Evolutionary conservation across 805 yeast species (phyloP), one percentile per base, ranked within the genome.

Genomic region (Teunomyces kruisii): DNA sequence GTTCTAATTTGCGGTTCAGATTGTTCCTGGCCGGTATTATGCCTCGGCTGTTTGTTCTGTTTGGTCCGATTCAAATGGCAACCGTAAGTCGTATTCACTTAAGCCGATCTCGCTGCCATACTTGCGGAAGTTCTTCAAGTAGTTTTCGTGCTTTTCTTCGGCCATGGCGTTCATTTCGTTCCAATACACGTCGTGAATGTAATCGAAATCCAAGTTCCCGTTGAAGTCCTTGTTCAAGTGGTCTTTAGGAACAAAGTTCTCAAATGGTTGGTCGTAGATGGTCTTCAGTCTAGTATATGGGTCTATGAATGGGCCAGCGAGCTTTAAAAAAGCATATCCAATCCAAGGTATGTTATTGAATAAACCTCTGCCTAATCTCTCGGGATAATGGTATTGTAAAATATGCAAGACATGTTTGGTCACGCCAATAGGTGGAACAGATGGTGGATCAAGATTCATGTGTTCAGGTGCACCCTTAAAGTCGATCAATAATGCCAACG

Each of bases 401-500:
- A 79, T 76, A 54, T 76, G 74, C 61, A 68, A 58, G 53, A 76
- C 70, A 44, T 77, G 79, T 48, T 73, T 74, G 16, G 80, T 75
- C 43, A 74, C 73, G 28, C 77, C 67, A 22, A 74, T 56, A 2
- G 81, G 80, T 3, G 81, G 83, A 51, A 65, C 74, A 58, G 61
- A 76, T 9, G 75, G 52, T 9, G 75, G 52, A 6, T 69, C 65
- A 17, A 68, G 58, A 13, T 64, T 69, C 60, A 67, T 53, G 31
- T 58, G 62, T 3, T 71, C 75, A 45, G 88, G 86, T 48, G 88
- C 83, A 14, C 87, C 83, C 65, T 92, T 88, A 68, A 94, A 92
- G 66, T 94, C 99, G 52, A 94, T 92, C 51, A 95, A 72, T 43
- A 94, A 69, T 1, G 98, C 96, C 43, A 94, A 72, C 9, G 95